These are phyloP conservation scores for Parafenestella ontariensis DNA, from an alignment of 2,329 filamentous ascomycete genomes.

Conservation along the genomic window DNA sequence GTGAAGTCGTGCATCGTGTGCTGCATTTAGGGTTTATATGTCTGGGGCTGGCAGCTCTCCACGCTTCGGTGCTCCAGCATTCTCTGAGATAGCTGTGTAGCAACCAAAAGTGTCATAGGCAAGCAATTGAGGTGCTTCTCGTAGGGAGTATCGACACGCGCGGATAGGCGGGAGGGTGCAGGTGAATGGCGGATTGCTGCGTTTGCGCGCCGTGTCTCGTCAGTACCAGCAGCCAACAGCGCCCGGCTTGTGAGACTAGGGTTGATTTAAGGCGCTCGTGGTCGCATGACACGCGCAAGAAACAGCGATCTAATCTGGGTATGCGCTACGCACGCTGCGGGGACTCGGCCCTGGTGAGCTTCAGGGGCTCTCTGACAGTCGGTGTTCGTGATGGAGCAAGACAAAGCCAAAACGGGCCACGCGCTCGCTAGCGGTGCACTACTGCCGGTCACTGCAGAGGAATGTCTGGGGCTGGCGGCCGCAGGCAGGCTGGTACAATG, in stretches of 20 bases:
- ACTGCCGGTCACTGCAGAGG: conserved; percentile 8
- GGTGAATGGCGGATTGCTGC: conserved; percentile 14
- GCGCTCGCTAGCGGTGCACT: conserved; percentile 16
- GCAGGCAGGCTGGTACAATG: conserved; percentile 1
- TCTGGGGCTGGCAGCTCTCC: conserved; percentile 25
- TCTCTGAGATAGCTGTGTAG: conserved; percentile 28
- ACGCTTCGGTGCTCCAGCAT: conserved; percentile 34
- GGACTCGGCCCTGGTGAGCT: conserved; percentile 7
- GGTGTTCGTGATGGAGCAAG: conserved; percentile 22
- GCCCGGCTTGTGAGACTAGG: background rate
- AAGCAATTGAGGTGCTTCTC: conserved; percentile 13
- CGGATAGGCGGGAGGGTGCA: conserved; percentile 7
- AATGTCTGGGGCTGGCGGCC: background rate
- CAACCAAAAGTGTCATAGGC: conserved; percentile 8
- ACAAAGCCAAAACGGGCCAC: conserved; percentile 23
- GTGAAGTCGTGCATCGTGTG: conserved; percentile 34
- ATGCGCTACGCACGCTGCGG: conserved; percentile 23
- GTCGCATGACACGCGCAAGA: conserved; percentile 30
- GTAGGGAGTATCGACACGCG: conserved; percentile 18
- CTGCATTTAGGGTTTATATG: conserved; percentile 14
- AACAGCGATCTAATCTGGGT: conserved; percentile 24
- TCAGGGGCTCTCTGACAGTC: conserved; percentile 25
- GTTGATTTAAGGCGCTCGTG: conserved; percentile 13
- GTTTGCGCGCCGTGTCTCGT: conserved; percentile 7
- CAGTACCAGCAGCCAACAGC: background rate